Percentiles rank a stretch among this genome's conserved stretches.
phyloP scores from a whole-genome alignment of 352 stramenopile species.

The Phytopythium boreale region DNA sequence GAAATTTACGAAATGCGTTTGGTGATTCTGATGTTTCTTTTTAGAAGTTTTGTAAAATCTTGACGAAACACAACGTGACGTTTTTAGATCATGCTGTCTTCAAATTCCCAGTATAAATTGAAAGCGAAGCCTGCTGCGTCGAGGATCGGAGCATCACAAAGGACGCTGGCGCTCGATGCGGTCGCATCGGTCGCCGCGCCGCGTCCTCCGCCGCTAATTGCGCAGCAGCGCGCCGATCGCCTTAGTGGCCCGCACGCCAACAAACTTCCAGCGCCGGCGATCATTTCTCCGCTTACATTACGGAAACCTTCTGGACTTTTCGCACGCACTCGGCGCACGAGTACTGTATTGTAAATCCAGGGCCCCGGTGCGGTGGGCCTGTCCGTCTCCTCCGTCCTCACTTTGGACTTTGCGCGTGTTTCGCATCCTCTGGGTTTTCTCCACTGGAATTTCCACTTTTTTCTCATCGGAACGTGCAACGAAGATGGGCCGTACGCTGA shows the following conservation, averaged over 20 bases:
- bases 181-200: too few species aligned
- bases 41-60: too few species aligned
- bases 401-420: not conserved
- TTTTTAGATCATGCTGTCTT: too few species aligned
- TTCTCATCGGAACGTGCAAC: not conserved
- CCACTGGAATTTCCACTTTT: not conserved
- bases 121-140: too few species aligned
- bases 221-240: not conserved
- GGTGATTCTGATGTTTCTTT: not conserved
- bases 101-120: too few species aligned
- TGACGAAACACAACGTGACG: too few species aligned
- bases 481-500: not conserved
- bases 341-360: too few species aligned
- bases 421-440: not conserved
- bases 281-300: not conserved
- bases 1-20: not conserved
- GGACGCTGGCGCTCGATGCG: too few species aligned
- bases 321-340: not conserved
- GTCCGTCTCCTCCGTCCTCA: too few species aligned
- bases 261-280: not conserved
- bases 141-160: too few species aligned
- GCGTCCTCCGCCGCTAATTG: too few species aligned
- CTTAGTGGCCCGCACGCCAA: not conserved
- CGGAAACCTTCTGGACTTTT: not conserved
- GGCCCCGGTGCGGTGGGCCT: too few species aligned